These are phyloP conservation scores for Candida sojae DNA, from an alignment of 1,139 yeast species.

Conservation along the genomic window DNA sequence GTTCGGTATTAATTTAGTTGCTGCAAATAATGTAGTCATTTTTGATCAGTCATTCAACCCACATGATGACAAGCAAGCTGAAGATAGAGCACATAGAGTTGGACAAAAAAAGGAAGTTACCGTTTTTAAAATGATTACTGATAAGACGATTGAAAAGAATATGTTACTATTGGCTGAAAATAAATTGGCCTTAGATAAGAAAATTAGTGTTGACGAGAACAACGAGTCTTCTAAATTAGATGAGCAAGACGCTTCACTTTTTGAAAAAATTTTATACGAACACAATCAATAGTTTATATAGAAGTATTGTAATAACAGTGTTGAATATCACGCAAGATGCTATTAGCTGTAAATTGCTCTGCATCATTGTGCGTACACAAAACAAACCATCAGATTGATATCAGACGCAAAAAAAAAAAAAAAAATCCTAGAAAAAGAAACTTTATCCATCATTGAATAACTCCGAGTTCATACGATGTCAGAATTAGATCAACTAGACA, in stretches of 20 bases:
- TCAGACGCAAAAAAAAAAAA: neutral
- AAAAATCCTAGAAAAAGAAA: neutral
- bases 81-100: slow-evolving; percentile 96
- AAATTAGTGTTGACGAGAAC: slow-evolving; percentile 51
- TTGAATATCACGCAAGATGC: no score
- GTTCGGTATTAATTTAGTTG: slow-evolving; percentile 93
- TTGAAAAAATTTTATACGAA: slow-evolving; percentile 50
- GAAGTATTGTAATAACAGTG: neutral
- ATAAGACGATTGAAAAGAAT: slow-evolving; percentile 83
- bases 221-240: slow-evolving; percentile 44
- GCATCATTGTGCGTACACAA: neutral
- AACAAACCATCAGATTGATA: neutral
- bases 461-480: slow-evolving; percentile 2
- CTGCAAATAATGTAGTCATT: slow-evolving; percentile 90
- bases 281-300: slow-evolving; percentile 3
- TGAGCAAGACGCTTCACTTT: slow-evolving; percentile 54
- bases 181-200: slow-evolving; percentile 81
- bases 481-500: slow-evolving; percentile 19
- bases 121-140: slow-evolving; percentile 75
- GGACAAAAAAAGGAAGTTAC: slow-evolving; percentile 90
- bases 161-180: slow-evolving; percentile 85
- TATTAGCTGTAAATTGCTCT: neutral
- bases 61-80: slow-evolving; percentile 98
- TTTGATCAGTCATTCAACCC: slow-evolving; percentile 96
- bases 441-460: neutral